A percentile compares a stretch with the other conserved stretches of the same genome.
phyloP scores from a whole-genome alignment of 2,329 filamentous ascomycete genomes.

The Paraphaeosphaeria sporulosa region DNA sequence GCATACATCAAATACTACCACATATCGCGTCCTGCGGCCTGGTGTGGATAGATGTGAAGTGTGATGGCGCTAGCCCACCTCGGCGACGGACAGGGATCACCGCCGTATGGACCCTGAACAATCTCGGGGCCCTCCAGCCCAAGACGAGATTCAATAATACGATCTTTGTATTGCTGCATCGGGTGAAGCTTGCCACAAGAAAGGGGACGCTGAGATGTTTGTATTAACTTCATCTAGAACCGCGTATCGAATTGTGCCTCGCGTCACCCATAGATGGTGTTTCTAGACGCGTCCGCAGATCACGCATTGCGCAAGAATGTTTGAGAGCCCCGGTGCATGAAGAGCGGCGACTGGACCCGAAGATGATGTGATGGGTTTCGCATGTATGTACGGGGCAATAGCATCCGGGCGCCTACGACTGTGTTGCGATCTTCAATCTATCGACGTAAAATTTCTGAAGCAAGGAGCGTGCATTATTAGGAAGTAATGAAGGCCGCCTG shows the following conservation, averaged over 20 bases:
- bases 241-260: background rate
- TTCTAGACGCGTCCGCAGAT: conserved; percentile 6
- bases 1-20: too few species aligned
- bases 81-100: background rate
- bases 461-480: background rate
- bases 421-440: background rate
- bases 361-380: conserved; percentile 11
- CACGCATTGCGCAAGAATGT: conserved; percentile 1
- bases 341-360: conserved; percentile 5
- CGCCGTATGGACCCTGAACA: background rate
- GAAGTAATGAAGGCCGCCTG: background rate
- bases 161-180: background rate
- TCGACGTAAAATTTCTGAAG: background rate
- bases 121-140: background rate
- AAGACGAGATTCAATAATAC: background rate
- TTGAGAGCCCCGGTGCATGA: conserved; percentile 8
- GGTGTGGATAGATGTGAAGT: background rate
- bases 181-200: background rate
- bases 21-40: background rate
- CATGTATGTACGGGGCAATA: conserved; percentile 13
- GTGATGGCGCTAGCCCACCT: background rate
- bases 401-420: conserved; percentile 5
- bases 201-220: background rate
- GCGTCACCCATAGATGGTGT: background rate
- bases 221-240: background rate